phyloP scores from a whole-genome alignment of 805 yeast genomes.

The Saccharomycopsis amapae region DNA sequence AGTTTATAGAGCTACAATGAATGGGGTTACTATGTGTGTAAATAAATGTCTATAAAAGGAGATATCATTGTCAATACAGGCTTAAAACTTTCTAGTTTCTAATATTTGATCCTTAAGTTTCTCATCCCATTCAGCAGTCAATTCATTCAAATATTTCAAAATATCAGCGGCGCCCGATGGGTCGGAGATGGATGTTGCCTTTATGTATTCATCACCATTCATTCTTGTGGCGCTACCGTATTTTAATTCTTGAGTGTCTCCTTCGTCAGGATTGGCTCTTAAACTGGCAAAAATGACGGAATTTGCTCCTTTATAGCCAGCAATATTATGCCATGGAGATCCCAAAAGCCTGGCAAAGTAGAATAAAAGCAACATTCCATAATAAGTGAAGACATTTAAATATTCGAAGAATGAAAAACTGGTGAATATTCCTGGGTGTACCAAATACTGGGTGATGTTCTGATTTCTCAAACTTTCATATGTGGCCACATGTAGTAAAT shows the following conservation, averaged over 20 bases:
- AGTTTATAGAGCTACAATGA: no score
- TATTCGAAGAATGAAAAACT: constrained; percentile 72
- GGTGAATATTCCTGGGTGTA: constrained; percentile 92
- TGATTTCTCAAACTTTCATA: constrained; percentile 41
- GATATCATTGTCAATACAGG: no score
- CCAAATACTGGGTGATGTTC: constrained; percentile 65
- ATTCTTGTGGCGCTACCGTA: constrained; percentile 68
- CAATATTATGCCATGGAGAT: constrained; percentile 81
- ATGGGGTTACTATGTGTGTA: no score
- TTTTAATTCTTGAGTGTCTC: constrained; percentile 41
- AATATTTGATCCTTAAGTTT: constrained; percentile 67
- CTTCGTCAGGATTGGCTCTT: constrained; percentile 40
- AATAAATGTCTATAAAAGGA: no score
- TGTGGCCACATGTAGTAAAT: constrained; percentile 71
- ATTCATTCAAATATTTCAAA: constrained; percentile 49
- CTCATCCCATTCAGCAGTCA: constrained; percentile 65
- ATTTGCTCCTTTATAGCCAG: constrained; percentile 85
- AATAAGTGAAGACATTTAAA: constrained; percentile 70
- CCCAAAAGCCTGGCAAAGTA: constrained; percentile 78
- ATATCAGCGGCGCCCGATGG: constrained; percentile 59
- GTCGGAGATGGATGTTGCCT: constrained; percentile 46
- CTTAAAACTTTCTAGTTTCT: constrained; percentile 32
- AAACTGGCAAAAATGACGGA: constrained; percentile 69
- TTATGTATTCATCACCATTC: constrained; percentile 59
- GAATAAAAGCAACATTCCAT: constrained; percentile 80